These are phyloP conservation scores for Candida orba DNA, from an alignment of 805 yeast species.

Conservation along the genomic window DNA sequence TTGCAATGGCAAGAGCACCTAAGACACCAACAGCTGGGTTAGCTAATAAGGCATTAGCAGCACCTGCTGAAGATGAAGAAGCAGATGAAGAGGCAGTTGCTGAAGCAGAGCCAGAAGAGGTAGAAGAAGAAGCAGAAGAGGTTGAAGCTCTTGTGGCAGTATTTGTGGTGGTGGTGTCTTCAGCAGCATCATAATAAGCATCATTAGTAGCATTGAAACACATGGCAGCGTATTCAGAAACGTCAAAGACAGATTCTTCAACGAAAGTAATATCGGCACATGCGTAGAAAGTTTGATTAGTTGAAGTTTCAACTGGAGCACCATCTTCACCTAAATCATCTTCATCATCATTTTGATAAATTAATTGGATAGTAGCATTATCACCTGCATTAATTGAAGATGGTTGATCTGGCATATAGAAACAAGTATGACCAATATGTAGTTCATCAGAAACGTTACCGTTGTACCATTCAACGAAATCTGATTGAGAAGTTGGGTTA, in stretches of 20 bases:
- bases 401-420: slow-evolving; percentile 37
- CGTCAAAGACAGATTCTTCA: slow-evolving; percentile 33
- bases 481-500: slow-evolving; percentile 33
- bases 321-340: slow-evolving; percentile 16
- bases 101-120: neutral
- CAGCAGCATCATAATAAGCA: slow-evolving; percentile 29
- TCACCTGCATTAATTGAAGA: slow-evolving; percentile 31
- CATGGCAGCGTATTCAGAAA: slow-evolving; percentile 26
- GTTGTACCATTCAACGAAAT: slow-evolving; percentile 32
- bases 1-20: slow-evolving; percentile 19
- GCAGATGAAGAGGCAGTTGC: slow-evolving; percentile 13
- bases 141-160: slow-evolving; percentile 12
- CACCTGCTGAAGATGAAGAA: slow-evolving; percentile 12
- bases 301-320: slow-evolving; percentile 29
- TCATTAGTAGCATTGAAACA: slow-evolving; percentile 38
- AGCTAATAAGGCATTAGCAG: slow-evolving; percentile 11
- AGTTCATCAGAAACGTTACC: slow-evolving; percentile 34
- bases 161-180: neutral
- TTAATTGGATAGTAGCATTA: slow-evolving; percentile 38
- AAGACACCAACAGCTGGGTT: slow-evolving; percentile 18
- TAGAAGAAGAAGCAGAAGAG: neutral
- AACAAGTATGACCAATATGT: slow-evolving; percentile 40
- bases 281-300: slow-evolving; percentile 37
- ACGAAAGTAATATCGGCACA: slow-evolving; percentile 39
- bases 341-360: slow-evolving; percentile 30